These are phyloP conservation scores for Avena eriantha DNA, from an alignment of 176 grass and related monocot genomes.

Conservation along the genomic window DNA sequence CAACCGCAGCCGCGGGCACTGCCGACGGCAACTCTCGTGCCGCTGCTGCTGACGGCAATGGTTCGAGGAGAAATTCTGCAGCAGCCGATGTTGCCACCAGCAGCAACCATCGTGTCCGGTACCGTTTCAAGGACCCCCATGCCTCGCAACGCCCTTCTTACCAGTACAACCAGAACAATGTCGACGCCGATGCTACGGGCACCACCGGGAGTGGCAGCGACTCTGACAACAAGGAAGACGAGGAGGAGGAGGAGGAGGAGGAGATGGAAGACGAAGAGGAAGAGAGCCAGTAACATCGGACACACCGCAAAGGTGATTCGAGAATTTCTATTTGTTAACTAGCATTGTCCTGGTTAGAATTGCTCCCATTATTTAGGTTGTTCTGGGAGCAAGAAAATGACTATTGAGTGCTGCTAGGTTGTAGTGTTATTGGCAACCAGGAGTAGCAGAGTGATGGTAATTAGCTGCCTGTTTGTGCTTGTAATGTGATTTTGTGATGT, in stretches of 20 bases:
- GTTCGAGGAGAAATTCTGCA: conserved; percentile 41
- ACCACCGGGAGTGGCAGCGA: conserved; percentile 24
- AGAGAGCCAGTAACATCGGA: conserved; percentile 48
- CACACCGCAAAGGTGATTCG: neutral
- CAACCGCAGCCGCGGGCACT: neutral
- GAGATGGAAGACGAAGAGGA: conserved; percentile 51
- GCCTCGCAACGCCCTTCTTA: conserved; percentile 27
- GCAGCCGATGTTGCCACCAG: conserved; percentile 42
- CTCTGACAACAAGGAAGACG: conserved; percentile 44
- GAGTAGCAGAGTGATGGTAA: neutral
- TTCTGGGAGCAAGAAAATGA: neutral
- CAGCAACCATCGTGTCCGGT: conserved; percentile 58
- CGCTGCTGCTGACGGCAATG: conserved; percentile 23
- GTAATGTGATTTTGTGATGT: neutral
- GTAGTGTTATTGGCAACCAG: conserved; percentile 3
- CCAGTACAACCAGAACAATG: conserved; percentile 44
- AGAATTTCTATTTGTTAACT: conserved; percentile 21
- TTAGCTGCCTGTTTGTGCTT: conserved; percentile 21
- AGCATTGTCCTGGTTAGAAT: conserved; percentile 15
- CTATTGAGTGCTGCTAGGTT: conserved; percentile 3
- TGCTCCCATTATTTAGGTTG: neutral
- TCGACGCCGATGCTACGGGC: neutral
- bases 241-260: conserved; percentile 55
- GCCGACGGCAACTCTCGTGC: neutral
- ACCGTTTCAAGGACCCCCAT: conserved; percentile 42